These are phyloP conservation scores for Groenewaldozyma auringiensis DNA, from an alignment of 1,139 yeast species.

Conservation along the genomic window DNA sequence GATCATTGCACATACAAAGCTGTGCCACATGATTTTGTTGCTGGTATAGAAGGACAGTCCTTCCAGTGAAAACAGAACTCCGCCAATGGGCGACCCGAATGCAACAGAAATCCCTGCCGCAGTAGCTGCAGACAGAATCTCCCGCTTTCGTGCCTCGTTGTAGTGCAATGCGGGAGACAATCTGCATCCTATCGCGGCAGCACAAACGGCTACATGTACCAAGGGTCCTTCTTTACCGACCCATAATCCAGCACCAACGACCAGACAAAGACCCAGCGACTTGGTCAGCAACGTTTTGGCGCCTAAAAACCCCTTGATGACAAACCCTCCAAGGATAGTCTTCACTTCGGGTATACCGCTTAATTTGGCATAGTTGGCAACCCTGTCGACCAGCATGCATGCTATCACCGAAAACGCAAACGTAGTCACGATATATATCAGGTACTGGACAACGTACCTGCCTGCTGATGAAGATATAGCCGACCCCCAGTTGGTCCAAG, in stretches of 20 bases:
- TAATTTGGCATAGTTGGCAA: slow-evolving; percentile 43
- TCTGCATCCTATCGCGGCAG: slow-evolving; percentile 39
- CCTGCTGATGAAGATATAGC: slow-evolving; percentile 20
- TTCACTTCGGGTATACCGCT: slow-evolving; percentile 70
- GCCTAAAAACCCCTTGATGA: slow-evolving; percentile 43
- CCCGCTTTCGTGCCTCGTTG: slow-evolving; percentile 37
- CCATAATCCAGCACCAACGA: slow-evolving; percentile 80
- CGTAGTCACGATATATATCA: slow-evolving; percentile 33
- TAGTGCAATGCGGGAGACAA: slow-evolving; percentile 28
- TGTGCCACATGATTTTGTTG: slow-evolving; percentile 68
- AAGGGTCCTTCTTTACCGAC: slow-evolving; percentile 92
- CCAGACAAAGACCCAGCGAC: slow-evolving; percentile 48
- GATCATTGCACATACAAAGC: slow-evolving; percentile 68
- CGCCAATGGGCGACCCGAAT: slow-evolving; percentile 92
- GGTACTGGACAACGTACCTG: slow-evolving; percentile 29
- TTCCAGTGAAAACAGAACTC: slow-evolving; percentile 80
- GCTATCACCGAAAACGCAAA: slow-evolving; percentile 28
- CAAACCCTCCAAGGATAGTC: slow-evolving; percentile 53
- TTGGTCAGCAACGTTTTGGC: slow-evolving; percentile 43
- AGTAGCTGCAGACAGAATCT: slow-evolving; percentile 71
- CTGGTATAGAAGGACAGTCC: slow-evolving; percentile 56
- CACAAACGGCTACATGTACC: slow-evolving; percentile 77
- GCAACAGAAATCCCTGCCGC: slow-evolving; percentile 94
- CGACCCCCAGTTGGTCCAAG: slow-evolving; percentile 39
- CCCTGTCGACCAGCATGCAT: slow-evolving; percentile 30